These are phyloP conservation scores for Saccharomycopsis amapae DNA, from an alignment of 805 yeast species.

Conservation along the genomic window DNA sequence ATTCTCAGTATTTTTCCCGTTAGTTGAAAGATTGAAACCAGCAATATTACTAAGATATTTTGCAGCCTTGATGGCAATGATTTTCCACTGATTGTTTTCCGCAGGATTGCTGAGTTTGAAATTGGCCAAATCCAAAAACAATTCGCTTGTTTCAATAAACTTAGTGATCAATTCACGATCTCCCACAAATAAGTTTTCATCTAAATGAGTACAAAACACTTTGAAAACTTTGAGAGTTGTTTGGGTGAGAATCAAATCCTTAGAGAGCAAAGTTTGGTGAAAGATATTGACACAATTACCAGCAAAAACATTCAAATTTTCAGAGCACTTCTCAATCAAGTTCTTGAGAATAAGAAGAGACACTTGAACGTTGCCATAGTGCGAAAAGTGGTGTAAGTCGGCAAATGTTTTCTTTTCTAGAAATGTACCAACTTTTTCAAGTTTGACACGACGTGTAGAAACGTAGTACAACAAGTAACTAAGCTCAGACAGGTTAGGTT, in stretches of 20 bases:
- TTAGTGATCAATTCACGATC: conserved; percentile 48
- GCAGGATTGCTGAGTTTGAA: conserved; percentile 1
- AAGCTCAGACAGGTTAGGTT: conserved; percentile 87
- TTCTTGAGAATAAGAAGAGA: conserved; percentile 65
- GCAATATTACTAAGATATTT: conserved; percentile 24
- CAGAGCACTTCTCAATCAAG: conserved; percentile 68
- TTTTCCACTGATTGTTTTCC: conserved; percentile 16
- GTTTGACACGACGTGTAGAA: conserved; percentile 77
- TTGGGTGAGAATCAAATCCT: conserved; percentile 58
- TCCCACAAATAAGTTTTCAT: conserved; percentile 57
- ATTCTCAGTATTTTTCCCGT: neutral
- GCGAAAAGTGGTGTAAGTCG: conserved; percentile 49
- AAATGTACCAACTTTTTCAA: conserved; percentile 77
- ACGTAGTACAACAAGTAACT: conserved; percentile 86
- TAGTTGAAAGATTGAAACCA: conserved; percentile 8
- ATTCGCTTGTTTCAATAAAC: conserved; percentile 35
- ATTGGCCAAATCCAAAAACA: conserved; percentile 26
- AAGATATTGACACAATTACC: conserved; percentile 57
- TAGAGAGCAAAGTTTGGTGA: conserved; percentile 40
- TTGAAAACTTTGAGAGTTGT: conserved; percentile 41
- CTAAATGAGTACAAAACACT: conserved; percentile 45
- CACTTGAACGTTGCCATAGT: conserved; percentile 78
- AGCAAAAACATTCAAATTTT: conserved; percentile 80
- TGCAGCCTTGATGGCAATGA: conserved; percentile 24
- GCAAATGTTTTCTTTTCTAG: conserved; percentile 51